A percentile compares a stretch with the other conserved stretches of the same genome.
These are phyloP conservation scores for Smallanthus sonchifolius DNA, from an alignment of 129 eudicot species.

Conservation along the genomic window DNA sequence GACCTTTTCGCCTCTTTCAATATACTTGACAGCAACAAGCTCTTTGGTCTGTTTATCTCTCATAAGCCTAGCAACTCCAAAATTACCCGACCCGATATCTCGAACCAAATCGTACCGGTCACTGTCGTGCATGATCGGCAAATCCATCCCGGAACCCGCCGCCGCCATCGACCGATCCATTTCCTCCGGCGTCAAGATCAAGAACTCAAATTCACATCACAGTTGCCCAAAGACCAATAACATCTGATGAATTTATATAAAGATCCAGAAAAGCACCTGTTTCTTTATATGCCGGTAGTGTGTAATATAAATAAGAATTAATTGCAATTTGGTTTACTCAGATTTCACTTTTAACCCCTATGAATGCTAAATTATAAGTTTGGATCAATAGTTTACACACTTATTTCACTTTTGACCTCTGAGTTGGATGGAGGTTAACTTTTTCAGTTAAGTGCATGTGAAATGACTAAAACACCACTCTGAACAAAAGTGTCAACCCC, in stretches of 20 bases:
- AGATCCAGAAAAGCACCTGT: conserved; percentile 5
- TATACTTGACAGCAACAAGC: conserved; percentile 90
- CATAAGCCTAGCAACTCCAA: conserved; percentile 85
- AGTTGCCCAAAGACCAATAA: not conserved
- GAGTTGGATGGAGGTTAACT: too few relatives aligned
- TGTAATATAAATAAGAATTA: too few relatives aligned
- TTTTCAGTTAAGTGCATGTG: too few relatives aligned
- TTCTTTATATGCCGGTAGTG: too few relatives aligned
- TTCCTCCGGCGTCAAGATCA: conserved; percentile 16
- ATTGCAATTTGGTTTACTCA: too few relatives aligned
- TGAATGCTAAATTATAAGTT: too few relatives aligned
- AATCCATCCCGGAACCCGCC: conserved; percentile 55
- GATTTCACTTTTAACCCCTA: too few relatives aligned
- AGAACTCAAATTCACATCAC: not conserved
- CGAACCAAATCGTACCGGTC: conserved; percentile 75
- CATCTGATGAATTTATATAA: not conserved
- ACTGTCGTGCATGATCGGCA: conserved; percentile 90
- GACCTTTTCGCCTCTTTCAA: conserved; percentile 89
- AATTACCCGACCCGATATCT: conserved; percentile 89
- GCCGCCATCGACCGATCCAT: conserved; percentile 61
- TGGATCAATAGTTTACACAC: too few relatives aligned
- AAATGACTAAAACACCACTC: too few relatives aligned
- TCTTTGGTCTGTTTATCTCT: conserved; percentile 78
- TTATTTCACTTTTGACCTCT: too few relatives aligned
- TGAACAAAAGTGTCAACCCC: too few relatives aligned